Evolutionary conservation across 2,329 filamentous ascomycete species (phyloP).

Genomic region (Fusarium nurragi): DNA sequence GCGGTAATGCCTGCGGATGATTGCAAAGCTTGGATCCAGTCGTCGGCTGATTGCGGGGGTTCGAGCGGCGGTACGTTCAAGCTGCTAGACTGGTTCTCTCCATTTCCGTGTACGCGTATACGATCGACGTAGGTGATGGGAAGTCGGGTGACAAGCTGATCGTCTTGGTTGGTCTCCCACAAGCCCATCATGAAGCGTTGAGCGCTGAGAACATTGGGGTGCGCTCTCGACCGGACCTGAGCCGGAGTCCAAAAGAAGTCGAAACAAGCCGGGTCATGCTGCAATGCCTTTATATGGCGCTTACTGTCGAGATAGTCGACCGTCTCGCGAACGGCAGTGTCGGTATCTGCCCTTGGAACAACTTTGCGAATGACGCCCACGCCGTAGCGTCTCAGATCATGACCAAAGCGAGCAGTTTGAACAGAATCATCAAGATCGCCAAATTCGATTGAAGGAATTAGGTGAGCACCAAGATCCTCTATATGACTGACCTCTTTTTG

Average conservation of each 20-base stretch:
- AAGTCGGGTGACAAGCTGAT: constrained; percentile 67
- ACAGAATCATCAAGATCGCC: constrained; percentile 58
- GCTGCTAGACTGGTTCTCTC: constrained; percentile 33
- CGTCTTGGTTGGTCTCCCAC: constrained; percentile 67
- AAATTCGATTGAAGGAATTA: constrained; percentile 67
- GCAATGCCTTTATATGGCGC: constrained; percentile 43
- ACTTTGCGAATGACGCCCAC: constrained; percentile 73
- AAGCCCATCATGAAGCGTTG: constrained; percentile 74
- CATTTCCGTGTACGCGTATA: constrained; percentile 70
- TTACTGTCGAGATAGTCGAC: constrained; percentile 60
- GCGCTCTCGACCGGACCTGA: constrained; percentile 73
- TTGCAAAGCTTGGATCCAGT: constrained; percentile 53
- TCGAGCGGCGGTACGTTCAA: constrained; percentile 39
- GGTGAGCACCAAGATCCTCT: constrained; percentile 58
- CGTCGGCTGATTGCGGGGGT: constrained; percentile 48
- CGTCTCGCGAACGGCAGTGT: constrained; percentile 67
- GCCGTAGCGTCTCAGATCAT: constrained; percentile 68
- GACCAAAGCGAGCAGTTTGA: constrained; percentile 64
- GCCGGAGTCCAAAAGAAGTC: constrained; percentile 79
- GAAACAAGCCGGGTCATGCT: constrained; percentile 71
- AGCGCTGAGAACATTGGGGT: constrained; percentile 69
- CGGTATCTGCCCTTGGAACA: constrained; percentile 64
- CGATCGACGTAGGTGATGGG: constrained; percentile 76
- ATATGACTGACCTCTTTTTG: constrained; percentile 63
- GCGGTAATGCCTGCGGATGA: constrained; percentile 65